Percentiles rank a stretch among this genome's conserved stretches.
Evolutionary conservation across 768 basidiomycete species (phyloP).

Genomic region (Calocybe cyanea): DNA sequence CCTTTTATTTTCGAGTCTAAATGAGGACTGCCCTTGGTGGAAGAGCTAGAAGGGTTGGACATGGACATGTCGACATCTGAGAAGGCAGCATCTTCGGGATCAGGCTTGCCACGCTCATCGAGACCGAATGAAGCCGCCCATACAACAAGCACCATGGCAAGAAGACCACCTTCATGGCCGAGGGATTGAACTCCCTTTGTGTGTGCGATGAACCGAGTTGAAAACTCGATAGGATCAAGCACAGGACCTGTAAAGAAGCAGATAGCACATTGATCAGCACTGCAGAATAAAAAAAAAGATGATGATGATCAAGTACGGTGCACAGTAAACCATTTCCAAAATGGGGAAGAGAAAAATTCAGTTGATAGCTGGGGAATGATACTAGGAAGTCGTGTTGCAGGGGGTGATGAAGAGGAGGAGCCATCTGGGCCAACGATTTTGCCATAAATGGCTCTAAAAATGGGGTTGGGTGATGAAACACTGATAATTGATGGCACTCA

Average conservation of each 20-base stretch:
- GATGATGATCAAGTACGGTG: conserved; percentile 60
- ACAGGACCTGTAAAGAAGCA: conserved; percentile 66
- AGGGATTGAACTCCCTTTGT: conserved; percentile 58
- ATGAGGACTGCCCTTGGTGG: conserved; percentile 5
- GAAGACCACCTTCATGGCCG: conserved; percentile 57
- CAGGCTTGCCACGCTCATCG: conserved; percentile 68
- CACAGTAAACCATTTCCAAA: conserved; percentile 80
- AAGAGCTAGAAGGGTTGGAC: conserved; percentile 3
- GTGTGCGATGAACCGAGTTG: conserved; percentile 66
- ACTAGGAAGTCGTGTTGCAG: conserved; percentile 40
- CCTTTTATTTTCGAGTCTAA: conserved; percentile 11
- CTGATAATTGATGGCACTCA: conserved; percentile 31
- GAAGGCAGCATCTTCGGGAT: conserved; percentile 21
- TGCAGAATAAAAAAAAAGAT: not conserved
- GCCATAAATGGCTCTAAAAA: conserved; percentile 69
- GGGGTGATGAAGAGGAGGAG: conserved; percentile 28
- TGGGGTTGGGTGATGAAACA: conserved; percentile 8
- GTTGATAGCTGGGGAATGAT: conserved; percentile 69
- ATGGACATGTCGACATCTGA: conserved; percentile 18
- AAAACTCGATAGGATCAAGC: conserved; percentile 77
- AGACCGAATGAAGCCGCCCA: conserved; percentile 92
- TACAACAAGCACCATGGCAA: conserved; percentile 76
- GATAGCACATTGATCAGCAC: not conserved
- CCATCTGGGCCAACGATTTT: conserved; percentile 51
- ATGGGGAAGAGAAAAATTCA: conserved; percentile 81